Evolutionary conservation across 345 rosid species (phyloP).

Genomic region (Citrus hindsii): DNA sequence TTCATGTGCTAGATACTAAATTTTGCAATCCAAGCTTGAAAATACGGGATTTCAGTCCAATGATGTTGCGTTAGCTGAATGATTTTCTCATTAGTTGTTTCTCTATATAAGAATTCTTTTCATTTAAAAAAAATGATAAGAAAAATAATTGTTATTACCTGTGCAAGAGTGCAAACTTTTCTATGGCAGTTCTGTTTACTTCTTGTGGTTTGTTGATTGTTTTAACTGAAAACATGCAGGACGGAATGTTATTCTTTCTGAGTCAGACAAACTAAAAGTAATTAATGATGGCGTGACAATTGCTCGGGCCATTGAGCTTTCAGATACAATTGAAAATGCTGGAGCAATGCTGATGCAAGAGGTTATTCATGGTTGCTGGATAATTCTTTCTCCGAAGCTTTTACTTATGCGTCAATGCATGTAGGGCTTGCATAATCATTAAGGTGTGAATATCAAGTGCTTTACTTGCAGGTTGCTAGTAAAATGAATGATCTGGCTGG

Average conservation of each 20-base stretch:
- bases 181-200: neutral
- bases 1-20: neutral
- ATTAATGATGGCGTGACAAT: slow-evolving; percentile 90
- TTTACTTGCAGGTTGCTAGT: slow-evolving; percentile 61
- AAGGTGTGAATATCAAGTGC: slow-evolving; percentile 14
- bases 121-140: too few relatives aligned
- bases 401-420: neutral
- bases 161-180: neutral
- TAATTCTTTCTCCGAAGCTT: slow-evolving; percentile 16
- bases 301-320: slow-evolving; percentile 64
- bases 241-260: slow-evolving; percentile 73
- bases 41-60: neutral
- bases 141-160: neutral
- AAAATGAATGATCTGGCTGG: slow-evolving; percentile 86
- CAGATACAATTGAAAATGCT: slow-evolving; percentile 73
- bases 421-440: neutral
- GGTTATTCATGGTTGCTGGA: slow-evolving; percentile 72
- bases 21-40: neutral
- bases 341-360: slow-evolving; percentile 83
- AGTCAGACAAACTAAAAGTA: slow-evolving; percentile 50
- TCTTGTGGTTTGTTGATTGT: slow-evolving; percentile 13
- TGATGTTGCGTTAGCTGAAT: neutral
- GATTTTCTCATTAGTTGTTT: neutral
- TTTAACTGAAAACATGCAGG: slow-evolving; percentile 45
- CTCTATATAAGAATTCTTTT: neutral